Evolutionary conservation across 2,329 filamentous ascomycete species (phyloP).

Genomic region (Exophiala calicioides): DNA sequence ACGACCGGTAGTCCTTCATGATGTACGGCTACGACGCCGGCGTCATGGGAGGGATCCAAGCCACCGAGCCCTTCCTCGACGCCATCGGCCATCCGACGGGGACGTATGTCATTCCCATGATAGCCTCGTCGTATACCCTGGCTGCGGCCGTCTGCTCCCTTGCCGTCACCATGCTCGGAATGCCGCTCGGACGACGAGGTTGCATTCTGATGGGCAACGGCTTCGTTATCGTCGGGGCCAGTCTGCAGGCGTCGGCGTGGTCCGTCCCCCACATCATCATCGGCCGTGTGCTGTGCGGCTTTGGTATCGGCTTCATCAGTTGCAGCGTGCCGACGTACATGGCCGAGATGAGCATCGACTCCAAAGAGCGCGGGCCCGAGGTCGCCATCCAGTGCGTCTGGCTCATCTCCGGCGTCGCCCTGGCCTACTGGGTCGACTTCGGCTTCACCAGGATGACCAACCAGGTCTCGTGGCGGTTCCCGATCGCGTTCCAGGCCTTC

Average conservation of each 20-base stretch:
- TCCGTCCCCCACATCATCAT: slow-evolving; percentile 40
- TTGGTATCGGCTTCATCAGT: slow-evolving; percentile 52
- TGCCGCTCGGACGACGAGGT: slow-evolving; percentile 31
- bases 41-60: slow-evolving; percentile 38
- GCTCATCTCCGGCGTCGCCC: slow-evolving; percentile 41
- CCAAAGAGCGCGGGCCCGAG: slow-evolving; percentile 46
- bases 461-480: slow-evolving; percentile 37
- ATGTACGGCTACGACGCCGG: slow-evolving; percentile 41
- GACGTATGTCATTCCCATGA: slow-evolving; percentile 33
- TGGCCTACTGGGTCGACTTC: slow-evolving; percentile 45
- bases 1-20: slow-evolving; percentile 34
- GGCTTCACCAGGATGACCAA: slow-evolving; percentile 37
- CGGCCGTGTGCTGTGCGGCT: slow-evolving; percentile 52
- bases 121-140: slow-evolving; percentile 32
- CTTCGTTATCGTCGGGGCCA: slow-evolving; percentile 37
- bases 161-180: slow-evolving; percentile 31
- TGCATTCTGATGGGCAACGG: slow-evolving; percentile 33
- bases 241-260: slow-evolving; percentile 39
- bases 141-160: slow-evolving; percentile 33
- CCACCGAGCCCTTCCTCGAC: slow-evolving; percentile 36
- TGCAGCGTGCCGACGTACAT: slow-evolving; percentile 40
- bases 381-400: slow-evolving; percentile 46
- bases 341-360: slow-evolving; percentile 45
- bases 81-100: slow-evolving; percentile 33
- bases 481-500: slow-evolving; percentile 36